Evolutionary conservation across 805 yeast species (phyloP).

Genomic region (Isabelozyma heimii): DNA sequence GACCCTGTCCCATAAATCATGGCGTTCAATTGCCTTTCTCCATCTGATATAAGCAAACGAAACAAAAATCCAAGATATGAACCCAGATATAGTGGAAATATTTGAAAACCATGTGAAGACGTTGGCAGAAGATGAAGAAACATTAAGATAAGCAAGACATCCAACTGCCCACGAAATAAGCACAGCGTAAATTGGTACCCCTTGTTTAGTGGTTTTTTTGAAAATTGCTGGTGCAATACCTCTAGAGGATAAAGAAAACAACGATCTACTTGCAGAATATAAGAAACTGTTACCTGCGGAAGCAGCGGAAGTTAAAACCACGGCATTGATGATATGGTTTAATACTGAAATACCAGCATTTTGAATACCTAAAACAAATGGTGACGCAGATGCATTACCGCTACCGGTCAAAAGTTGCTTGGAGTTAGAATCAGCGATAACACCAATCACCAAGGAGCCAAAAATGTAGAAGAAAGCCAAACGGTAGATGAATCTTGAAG

Average conservation of each 20-base stretch:
- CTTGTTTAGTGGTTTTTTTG: constrained; percentile 36
- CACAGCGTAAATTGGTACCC: constrained; percentile 40
- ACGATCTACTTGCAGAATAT: constrained; percentile 41
- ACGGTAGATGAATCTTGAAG: constrained; percentile 24
- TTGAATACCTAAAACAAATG: constrained; percentile 63
- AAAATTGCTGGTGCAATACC: constrained; percentile 41
- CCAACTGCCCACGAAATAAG: constrained; percentile 32
- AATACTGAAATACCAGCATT: constrained; percentile 58
- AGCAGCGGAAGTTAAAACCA: constrained; percentile 57
- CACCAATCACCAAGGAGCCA: constrained; percentile 34
- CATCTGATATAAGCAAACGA: constrained; percentile 56
- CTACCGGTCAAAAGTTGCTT: constrained; percentile 19
- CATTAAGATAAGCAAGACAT: constrained; percentile 53
- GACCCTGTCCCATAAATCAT: constrained; percentile 52
- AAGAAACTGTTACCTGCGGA: constrained; percentile 44
- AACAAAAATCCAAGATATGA: constrained; percentile 59
- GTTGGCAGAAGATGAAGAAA: constrained; percentile 47
- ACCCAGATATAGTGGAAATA: constrained; percentile 65
- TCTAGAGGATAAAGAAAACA: constrained; percentile 36
- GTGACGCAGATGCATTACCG: constrained; percentile 57
- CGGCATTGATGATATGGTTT: constrained; percentile 62
- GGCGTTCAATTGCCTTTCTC: constrained; percentile 59
- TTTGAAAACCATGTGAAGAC: constrained; percentile 68
- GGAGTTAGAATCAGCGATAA: constrained; percentile 30
- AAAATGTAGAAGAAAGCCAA: constrained; percentile 25